Percentiles rank a stretch among this genome's conserved stretches.
phyloP scores from a whole-genome alignment of 139 green algal genomes.

The Pleodorina starrii region DNA sequence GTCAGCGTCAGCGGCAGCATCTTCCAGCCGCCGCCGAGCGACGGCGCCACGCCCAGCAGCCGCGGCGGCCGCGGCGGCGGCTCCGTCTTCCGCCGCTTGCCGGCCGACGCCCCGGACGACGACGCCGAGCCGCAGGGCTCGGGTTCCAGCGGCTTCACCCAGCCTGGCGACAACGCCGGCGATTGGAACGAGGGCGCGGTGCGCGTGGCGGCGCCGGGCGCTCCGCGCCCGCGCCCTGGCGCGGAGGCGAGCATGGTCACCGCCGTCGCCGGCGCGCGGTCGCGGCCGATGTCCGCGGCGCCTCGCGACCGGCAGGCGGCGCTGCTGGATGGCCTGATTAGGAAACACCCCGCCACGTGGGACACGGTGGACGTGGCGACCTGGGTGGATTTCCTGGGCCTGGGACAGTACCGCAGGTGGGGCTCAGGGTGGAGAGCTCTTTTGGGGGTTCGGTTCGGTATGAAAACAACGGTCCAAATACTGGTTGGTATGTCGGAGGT shows the following conservation, averaged over 20 bases:
- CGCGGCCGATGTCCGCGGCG: slow-evolving; percentile 46
- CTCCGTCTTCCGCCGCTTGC: slow-evolving; percentile 34
- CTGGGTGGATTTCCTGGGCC: slow-evolving; percentile 78
- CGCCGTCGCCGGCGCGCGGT: background rate
- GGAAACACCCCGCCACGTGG: slow-evolving; percentile 51
- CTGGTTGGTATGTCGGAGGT: too few relatives aligned
- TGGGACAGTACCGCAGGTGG: slow-evolving; percentile 78
- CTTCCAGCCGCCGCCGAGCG: background rate
- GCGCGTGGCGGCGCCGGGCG: slow-evolving; percentile 6
- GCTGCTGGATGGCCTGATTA: slow-evolving; percentile 27
- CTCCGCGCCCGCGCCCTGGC: background rate
- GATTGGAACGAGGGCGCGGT: slow-evolving; percentile 28
- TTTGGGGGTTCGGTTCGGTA: background rate
- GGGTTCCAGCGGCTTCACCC: background rate
- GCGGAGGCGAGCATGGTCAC: background rate
- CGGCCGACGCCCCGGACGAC: slow-evolving; percentile 8
- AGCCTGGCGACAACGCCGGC: background rate
- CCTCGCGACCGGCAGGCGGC: slow-evolving; percentile 49
- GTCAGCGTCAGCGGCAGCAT: slow-evolving; percentile 26
- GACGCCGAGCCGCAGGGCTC: background rate
- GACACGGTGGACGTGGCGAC: slow-evolving; percentile 71
- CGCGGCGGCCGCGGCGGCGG: background rate
- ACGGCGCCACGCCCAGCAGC: background rate
- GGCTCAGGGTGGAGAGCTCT: background rate
- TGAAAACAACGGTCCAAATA: too few relatives aligned